Base-by-base conservation (phyloP, 768 basidiomycete species). In the Boletus pseudo-olivaceus region DNA sequence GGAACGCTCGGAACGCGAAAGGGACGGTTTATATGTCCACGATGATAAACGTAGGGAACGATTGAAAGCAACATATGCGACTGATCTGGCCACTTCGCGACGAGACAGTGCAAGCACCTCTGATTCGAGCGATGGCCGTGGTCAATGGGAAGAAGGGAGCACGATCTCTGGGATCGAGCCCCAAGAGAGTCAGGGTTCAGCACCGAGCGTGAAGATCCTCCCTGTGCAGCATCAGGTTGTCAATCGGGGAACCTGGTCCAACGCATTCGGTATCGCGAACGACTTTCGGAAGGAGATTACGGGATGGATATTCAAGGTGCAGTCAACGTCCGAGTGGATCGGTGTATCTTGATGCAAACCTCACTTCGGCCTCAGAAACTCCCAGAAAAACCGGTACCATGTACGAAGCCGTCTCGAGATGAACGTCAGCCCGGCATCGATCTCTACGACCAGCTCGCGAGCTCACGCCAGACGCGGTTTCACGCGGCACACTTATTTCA, bases 401-500 rank as follows among this genome's bases (percentile, higher is more conserved):
- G 5, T 11, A 29, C 51, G 7, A 9, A 42, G 2, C 1, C n/a
- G 14, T n/a, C 34, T 37, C 23, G 14, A 30, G 23, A 42, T 15
- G 15, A 19, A n/a, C 47, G 45, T 26, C 49, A 7, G 2, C 19
- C 23, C 8, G 58, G 64, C 15, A n/a, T 12, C 17, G 54, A 66
- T 29, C 63, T 87, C 27, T 65, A 72, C 38, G 81, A 85, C 46
- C 82, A 87, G 51, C 74, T 88, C 26, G 64, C 66, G 8, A 75
- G 70, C 3, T 83, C 79, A 0, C 75, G 74, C 0, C 78, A 85
- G 54, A 86, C 85, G 15, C 76, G 83, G 4, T 87, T 86, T 58
- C 85, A 87, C 52, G 85, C 85, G 0, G 80, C 73, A 0, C 78
- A 82, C 62, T 66, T 87, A 56, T 84, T 87, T 57, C 67, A 76